Evolutionary conservation across 192 early-diverging fungal genomes (phyloP), one percentile per base, ranked within the genome.

Genomic region (Coemansia sp.): DNA sequence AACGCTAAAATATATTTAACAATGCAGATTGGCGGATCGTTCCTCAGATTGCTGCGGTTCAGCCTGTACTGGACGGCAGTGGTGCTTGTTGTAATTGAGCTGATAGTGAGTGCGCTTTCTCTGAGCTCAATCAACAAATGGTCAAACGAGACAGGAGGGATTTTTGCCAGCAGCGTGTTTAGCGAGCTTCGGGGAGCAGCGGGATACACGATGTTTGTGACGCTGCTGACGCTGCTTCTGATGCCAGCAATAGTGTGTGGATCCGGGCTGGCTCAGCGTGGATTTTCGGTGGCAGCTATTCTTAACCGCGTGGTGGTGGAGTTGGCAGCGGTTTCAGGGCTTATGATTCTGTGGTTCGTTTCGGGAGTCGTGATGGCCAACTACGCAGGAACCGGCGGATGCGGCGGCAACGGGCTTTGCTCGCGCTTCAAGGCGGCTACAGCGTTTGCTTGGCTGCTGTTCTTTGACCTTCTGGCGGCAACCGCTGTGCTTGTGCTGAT

Each of bases 181-280:
- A 10, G 43, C 43, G 16, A 18, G 9, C 13, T 47, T 21, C 52
- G 54, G 61, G 79, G 79, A 13, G 79, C 74, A 0, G 70, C 79
- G 1, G 74, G 73, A 11, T 82, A 69, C 62, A 82, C 79, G 16
- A 76, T 82, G 79, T 82, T 82, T 71, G 74, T 76, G 12, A 73
- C 74, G 3, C 42, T 76, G 15, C 47, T 65, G n/a, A 70, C 64
- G 11, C 65, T 82, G 42, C 43, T 82, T 22, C 22, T 72, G 9
- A 56, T 73, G 3, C 79, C 79, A 1, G 5, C 63, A 1, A 9
- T 82, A 11, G 54, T 65, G 22, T 82, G 73, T 56, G 74, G 70
- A 65, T 62, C 36, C 55, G 8, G 67, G 0, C 41, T 82, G 37
- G 65, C 45, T 11, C 62, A 41, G 60, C 55, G 58, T 18, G 73